Conservation (phyloP, 2,329 filamentous ascomycete genomes). For the Claviceps purpurea region DNA sequence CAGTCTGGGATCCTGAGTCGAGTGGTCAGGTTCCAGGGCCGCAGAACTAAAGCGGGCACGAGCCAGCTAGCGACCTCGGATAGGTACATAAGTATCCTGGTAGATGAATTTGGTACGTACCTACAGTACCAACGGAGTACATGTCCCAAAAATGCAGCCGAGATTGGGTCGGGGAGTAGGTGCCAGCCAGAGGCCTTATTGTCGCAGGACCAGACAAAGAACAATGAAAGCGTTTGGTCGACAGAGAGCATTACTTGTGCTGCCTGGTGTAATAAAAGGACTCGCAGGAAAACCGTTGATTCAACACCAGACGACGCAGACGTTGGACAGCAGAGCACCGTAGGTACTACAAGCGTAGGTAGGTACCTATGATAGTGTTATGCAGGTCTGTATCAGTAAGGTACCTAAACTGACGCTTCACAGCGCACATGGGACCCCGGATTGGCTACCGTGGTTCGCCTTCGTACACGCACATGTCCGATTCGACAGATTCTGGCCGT, state of each 20-base stretch:
- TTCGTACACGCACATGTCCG: neutral
- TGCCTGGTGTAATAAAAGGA: too few species aligned
- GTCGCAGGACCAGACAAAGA: neutral
- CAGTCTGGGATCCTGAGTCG: too few species aligned
- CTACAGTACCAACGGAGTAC: neutral
- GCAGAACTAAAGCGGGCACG: neutral
- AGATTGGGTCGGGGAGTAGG: constrained; percentile 3
- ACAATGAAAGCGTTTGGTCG: neutral
- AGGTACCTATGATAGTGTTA: too few species aligned
- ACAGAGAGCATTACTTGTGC: neutral
- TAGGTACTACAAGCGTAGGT: too few species aligned
- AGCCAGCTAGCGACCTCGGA: neutral
- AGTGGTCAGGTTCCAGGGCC: neutral
- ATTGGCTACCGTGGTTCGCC: too few species aligned
- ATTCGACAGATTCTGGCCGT: neutral
- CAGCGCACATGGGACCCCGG: too few species aligned
- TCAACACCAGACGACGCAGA: too few species aligned
- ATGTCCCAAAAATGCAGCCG: neutral
- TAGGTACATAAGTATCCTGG: neutral
- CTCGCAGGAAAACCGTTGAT: too few species aligned
- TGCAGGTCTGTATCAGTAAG: too few species aligned
- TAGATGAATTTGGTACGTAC: neutral
- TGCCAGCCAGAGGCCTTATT: neutral
- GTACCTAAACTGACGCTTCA: too few species aligned
- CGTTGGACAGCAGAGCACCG: neutral